Base-by-base conservation (phyloP, 2,329 filamentous ascomycete species). In the Monilinia vaccinii-corymbosi region DNA sequence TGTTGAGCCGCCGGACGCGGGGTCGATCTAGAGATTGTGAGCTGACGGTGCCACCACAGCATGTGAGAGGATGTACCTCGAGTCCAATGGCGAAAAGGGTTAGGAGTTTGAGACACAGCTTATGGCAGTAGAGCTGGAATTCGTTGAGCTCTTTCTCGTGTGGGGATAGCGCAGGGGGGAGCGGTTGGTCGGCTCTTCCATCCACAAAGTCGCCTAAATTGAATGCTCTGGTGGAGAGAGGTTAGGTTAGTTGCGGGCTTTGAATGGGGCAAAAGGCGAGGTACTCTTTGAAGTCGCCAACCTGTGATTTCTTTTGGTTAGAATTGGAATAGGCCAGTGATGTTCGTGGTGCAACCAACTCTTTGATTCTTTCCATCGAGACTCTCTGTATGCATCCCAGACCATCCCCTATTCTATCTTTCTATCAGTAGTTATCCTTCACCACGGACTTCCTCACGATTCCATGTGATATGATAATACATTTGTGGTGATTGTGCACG, bases 241-340 rank as follows among this genome's bases (percentile, higher is more conserved):
- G 1, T 13, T 56, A 14, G n/a, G 18, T 53, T 8, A 53, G 38
- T 53, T 44, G 16, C 13, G 13, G 31, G 4, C 8, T 34, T 40
- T n/a, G n/a, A 23, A 58, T 60, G 23, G 57, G 7, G 25, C 9
- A n/a, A 10, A 9, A 40, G 46, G 18, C 3, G 7, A 32, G 23
- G 25, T 58, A 92, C 89, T 96, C 90, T 79, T 96, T 96, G 68
- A 90, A 91, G 70, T 96, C 91, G 18, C 90, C 89, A 36, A 85
- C 79, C 86, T 91, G 64, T 42, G 21, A 44, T 16, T 56, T 10
- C n/a, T n/a, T n/a, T n/a, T n/a, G 25, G 10, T 69, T 58, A 69
- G 60, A 14, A 32, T 23, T 34, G 7, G n/a, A n/a, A n/a, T n/a
- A n/a, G n/a, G n/a, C n/a, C n/a, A n/a, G n/a, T n/a, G n/a, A n/a